Base-by-base conservation (phyloP, 139 green algal genomes). In the Pseudopediastrum boryanum region DNA sequence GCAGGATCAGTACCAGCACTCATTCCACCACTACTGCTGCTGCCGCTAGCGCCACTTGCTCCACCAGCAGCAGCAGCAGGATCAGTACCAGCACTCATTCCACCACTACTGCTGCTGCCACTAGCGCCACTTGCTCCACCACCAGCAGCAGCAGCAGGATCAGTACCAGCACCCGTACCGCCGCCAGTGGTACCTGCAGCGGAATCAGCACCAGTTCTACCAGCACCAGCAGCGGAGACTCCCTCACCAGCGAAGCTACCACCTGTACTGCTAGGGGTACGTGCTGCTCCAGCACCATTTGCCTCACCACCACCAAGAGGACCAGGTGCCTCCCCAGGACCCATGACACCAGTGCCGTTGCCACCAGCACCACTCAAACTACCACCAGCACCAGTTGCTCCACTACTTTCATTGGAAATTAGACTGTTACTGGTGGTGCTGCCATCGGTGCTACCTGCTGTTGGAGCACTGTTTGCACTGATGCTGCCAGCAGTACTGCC, bases 331-430 rank as follows among this genome's bases (percentile, higher is more conserved):
- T n/a, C n/a, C n/a, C n/a, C n/a, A n/a, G n/a, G n/a, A n/a, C n/a
- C n/a, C n/a, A n/a, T n/a, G n/a, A n/a, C 52, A 63, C 9, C 52
- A 63, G n/a, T 27, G 31, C 9, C 13, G 52, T 27, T 63, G 52
- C 52, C 13, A 6, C 31, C 6, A 13, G 31, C 44, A n/a, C 38
- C 67, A n/a, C n/a, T n/a, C n/a, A n/a, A n/a, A n/a, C n/a, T n/a
- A 75, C 21, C 44, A 62, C 29, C 67, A 61, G 52, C 52, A 63
- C 10, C 52, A 63, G 52, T 43, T 44, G 65, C 65, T 73, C 42
- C 12, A 46, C 67, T 12, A 19, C 10, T 31, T 75, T 44, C 44
- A 75, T 1, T 51, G 33, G 4, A 29, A 42, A 12, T n/a, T 43
- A n/a, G n/a, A 73, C 39, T 58, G 39, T n/a, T 43, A 58, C 39